phyloP scores from a whole-genome alignment of 306 rosid species.

The cucumber (Cucumis sativus) region Cucumber_9930_V3 NC_026656.2:4536001-4536500 shows the following conservation, averaged over 20 bases:
- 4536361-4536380: conserved; percentile 75
- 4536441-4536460: background rate
- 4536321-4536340: conserved; percentile 85
- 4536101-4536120: background rate
- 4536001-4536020: background rate
- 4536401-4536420: conserved; percentile 67
- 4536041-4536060: background rate
- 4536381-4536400: conserved; percentile 82
- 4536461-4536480: background rate
- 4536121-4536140: too few species aligned
- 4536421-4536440: background rate
- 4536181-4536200: conserved; percentile 9
- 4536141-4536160: background rate
- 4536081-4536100: background rate
- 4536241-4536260: conserved; percentile 29
- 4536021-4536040: background rate
- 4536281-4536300: conserved; percentile 87
- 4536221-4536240: background rate
- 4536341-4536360: conserved; percentile 98
- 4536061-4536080: background rate
- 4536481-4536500: background rate
- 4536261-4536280: conserved; percentile 52
- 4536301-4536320: conserved; percentile 57
- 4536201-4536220: background rate
- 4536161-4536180: background rate